Conservation (phyloP, 148 eudicot species). For the Rhododendron vialii region DNA sequence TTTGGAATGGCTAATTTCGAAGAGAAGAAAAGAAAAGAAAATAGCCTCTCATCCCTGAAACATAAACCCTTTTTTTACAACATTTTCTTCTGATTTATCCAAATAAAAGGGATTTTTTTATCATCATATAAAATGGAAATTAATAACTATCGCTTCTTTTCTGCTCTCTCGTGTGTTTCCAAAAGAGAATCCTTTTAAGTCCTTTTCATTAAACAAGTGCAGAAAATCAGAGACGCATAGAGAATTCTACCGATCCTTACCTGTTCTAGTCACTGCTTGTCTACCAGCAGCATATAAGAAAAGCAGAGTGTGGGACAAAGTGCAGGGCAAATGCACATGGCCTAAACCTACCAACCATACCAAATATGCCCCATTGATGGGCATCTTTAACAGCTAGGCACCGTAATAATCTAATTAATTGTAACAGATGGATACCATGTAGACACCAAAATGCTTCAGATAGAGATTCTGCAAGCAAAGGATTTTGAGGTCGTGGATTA, state of each 20-base stretch:
- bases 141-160: background rate
- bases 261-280: background rate
- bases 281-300: background rate
- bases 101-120: background rate
- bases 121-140: background rate
- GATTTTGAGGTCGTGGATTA: background rate
- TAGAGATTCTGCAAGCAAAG: background rate
- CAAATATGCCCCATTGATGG: conserved; percentile 1
- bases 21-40: too few relatives aligned
- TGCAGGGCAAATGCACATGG: conserved; percentile 17
- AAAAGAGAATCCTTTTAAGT: background rate
- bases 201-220: background rate
- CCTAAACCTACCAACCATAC: conserved; percentile 2
- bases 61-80: background rate
- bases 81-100: background rate
- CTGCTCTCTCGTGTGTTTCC: background rate
- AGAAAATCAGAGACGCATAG: background rate
- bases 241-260: background rate
- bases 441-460: background rate
- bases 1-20: too few relatives aligned
- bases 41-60: background rate
- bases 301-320: background rate
- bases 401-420: background rate
- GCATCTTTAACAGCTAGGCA: background rate
- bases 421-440: background rate